Evolutionary conservation across 2,329 filamentous ascomycete genomes (phyloP), one percentile per base, ranked within the genome.

Genomic region (Ampelomyces quisqualis): DNA sequence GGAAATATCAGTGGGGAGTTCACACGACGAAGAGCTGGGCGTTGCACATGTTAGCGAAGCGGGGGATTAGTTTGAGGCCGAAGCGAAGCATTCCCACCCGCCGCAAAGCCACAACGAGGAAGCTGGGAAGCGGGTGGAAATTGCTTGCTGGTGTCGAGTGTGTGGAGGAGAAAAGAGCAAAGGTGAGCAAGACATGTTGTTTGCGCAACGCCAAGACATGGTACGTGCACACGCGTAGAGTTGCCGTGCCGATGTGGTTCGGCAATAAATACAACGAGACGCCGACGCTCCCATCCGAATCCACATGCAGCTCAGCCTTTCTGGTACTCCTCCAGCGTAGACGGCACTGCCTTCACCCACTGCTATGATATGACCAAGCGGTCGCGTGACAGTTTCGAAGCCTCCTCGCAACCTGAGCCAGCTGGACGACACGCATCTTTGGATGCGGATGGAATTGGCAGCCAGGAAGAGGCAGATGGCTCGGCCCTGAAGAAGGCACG

Each of bases 351-450:
- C 28, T 34, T 5, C 13, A 13, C n/a, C n/a, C 19, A 20, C 8
- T 34, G 11, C 34, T 32, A 62, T 66, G 60, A 54, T 58, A 68
- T 68, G 64, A 67, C 59, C 51, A 68, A 67, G 52, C 58, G 63
- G 49, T 31, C 61, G 18, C 49, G 48, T 41, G 57, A 60, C 35
- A 51, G 47, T 41, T 46, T 51, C 31, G 35, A 45, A 41, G 38
- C 50, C 26, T 46, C 53, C 41, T 58, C 52, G 34, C 47, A 51
- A 43, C 51, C 45, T 34, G 49, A 45, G 23, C 40, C 38, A 27
- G 34, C 45, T 18, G 53, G 45, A 20, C 47, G 48, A 20, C 49
- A 55, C 32, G 37, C 41, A 5, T 54, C 51, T 13, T 38, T 53
- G 11, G 55, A 58, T 49, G 51, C 50, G 14, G 55, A 57, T 23